Conservation (phyloP, 805 yeast genomes). For the Candida incommunis region DNA sequence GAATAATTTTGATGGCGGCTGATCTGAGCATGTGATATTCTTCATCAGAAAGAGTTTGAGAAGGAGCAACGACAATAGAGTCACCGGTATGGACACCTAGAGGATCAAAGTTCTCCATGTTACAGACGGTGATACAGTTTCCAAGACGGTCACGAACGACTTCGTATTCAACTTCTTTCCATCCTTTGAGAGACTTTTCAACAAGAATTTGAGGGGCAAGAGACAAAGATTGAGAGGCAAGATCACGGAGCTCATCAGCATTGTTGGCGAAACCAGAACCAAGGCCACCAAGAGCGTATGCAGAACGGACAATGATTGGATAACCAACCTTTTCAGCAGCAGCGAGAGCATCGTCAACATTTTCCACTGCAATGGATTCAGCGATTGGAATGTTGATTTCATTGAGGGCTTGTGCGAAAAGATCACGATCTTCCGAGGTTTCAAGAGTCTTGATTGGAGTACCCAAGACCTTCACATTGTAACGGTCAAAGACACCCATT, state of each 20-base stretch:
- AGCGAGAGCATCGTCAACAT: constrained; percentile 64
- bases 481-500: constrained; percentile 82
- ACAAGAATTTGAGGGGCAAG: constrained; percentile 92
- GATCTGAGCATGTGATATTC: constrained; percentile 97
- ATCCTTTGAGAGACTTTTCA: constrained; percentile 95
- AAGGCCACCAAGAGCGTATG: constrained; percentile 92
- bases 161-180: constrained; percentile 98
- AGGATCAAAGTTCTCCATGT: constrained; percentile 98
- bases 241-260: constrained; percentile 63
- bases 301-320: constrained; percentile 96
- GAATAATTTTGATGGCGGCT: constrained; percentile 91
- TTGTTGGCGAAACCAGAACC: constrained; percentile 97
- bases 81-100: constrained; percentile 98
- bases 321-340: constrained; percentile 83
- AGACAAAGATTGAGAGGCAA: constrained; percentile 87
- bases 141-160: constrained; percentile 96
- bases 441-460: constrained; percentile 92
- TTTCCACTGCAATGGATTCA: constrained; percentile 70
- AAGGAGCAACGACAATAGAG: constrained; percentile 97
- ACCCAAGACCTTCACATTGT: constrained; percentile 93
- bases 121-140: constrained; percentile 97
- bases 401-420: constrained; percentile 87
- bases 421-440: constrained; percentile 96
- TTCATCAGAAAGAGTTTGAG: constrained; percentile 92
- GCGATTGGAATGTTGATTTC: constrained; percentile 95